Evolutionary conservation across 2,329 filamentous ascomycete genomes (phyloP).

Genomic region (Aspergillus cejpii): DNA sequence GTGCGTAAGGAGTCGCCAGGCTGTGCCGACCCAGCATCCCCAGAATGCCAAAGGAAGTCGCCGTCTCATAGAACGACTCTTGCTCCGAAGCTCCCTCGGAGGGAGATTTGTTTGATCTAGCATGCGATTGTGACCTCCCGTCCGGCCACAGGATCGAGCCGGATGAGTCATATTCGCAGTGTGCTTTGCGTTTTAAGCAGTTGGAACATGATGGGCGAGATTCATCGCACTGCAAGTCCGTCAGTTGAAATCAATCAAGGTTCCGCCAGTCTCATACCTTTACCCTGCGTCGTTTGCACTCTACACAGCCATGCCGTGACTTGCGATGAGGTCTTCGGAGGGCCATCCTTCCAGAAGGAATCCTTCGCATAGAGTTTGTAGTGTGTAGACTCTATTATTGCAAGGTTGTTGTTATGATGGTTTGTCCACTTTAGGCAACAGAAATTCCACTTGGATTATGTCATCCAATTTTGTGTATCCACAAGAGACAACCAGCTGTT

Average conservation of each 20-base stretch:
- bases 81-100: conserved; percentile 16
- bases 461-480: neutral
- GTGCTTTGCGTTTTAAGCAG: conserved; percentile 27
- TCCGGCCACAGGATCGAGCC: conserved; percentile 30
- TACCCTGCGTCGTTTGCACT: conserved; percentile 32
- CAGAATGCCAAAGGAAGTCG: conserved; percentile 23
- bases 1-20: conserved; percentile 6
- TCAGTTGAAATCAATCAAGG: conserved; percentile 1
- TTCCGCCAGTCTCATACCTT: conserved; percentile 22
- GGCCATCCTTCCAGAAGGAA: conserved; percentile 19
- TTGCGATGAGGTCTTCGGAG: conserved; percentile 33
- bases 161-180: conserved; percentile 30
- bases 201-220: conserved; percentile 28
- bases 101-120: conserved; percentile 15
- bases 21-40: conserved; percentile 16
- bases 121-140: conserved; percentile 17
- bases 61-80: conserved; percentile 9
- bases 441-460: conserved; percentile 1
- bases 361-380: neutral
- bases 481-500: no score
- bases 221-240: conserved; percentile 28
- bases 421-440: neutral
- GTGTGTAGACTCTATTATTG: neutral
- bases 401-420: neutral
- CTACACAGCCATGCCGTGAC: conserved; percentile 31